phyloP scores from a whole-genome alignment of 2,329 filamentous ascomycete species.

The Pyricularia sp. region DNA sequence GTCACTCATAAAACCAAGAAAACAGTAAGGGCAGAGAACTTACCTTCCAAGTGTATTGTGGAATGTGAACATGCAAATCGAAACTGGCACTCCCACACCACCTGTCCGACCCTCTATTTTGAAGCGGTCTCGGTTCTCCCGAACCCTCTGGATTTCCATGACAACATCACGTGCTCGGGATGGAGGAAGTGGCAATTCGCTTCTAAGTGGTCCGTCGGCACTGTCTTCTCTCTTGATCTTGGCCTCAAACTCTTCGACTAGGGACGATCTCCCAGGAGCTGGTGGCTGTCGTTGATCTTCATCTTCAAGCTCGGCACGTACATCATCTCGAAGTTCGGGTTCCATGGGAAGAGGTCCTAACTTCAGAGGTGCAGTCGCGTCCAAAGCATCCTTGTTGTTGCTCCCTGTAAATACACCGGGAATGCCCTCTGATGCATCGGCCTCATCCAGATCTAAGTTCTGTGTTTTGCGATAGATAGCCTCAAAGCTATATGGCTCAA shows the following conservation, averaged over 20 bases:
- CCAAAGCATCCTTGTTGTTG: conserved; percentile 50
- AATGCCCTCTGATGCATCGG: conserved; percentile 56
- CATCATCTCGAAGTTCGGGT: conserved; percentile 68
- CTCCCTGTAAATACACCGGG: conserved; percentile 53
- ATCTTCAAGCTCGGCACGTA: conserved; percentile 78
- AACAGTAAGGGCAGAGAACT: conserved; percentile 19
- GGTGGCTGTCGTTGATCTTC: conserved; percentile 74
- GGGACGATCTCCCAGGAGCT: conserved; percentile 55
- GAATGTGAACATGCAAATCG: conserved; percentile 96
- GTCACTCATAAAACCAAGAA: conserved; percentile 4
- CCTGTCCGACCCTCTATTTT: conserved; percentile 77
- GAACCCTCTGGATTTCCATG: conserved; percentile 88
- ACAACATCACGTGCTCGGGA: conserved; percentile 84
- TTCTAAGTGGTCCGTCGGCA: conserved; percentile 68
- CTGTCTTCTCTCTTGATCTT: conserved; percentile 85
- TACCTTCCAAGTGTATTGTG: conserved; percentile 92
- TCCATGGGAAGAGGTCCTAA: conserved; percentile 83
- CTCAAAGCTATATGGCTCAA: conserved; percentile 55
- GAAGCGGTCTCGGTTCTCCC: conserved; percentile 87
- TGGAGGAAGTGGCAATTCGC: conserved; percentile 77
- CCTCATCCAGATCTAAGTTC: conserved; percentile 53
- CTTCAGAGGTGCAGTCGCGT: conserved; percentile 51
- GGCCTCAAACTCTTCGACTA: conserved; percentile 81
- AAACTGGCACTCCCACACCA: conserved; percentile 73
- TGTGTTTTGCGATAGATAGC: conserved; percentile 47